phyloP scores from a whole-genome alignment of 305 asterid species.

The Fraxinus nigra region DNA sequence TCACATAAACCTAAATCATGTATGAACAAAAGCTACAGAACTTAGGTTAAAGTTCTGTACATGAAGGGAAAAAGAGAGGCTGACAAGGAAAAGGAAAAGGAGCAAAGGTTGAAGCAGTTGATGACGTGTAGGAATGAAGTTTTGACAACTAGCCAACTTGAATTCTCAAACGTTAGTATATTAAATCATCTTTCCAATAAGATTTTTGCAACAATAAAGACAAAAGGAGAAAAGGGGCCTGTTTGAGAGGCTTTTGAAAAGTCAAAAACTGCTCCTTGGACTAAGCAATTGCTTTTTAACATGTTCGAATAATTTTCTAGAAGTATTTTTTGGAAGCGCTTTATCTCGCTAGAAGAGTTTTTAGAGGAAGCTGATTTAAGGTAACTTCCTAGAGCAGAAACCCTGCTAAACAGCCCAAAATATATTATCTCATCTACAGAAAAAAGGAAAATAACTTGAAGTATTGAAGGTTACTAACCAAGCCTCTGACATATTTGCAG shows the following conservation, averaged over 20 bases:
- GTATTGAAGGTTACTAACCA: constrained; percentile 57
- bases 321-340: no score
- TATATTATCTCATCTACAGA: not conserved
- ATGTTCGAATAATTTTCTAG: no score
- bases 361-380: not conserved
- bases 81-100: not conserved
- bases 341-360: not conserved
- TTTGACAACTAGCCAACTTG: not conserved
- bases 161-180: not conserved
- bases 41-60: not conserved
- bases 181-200: not conserved
- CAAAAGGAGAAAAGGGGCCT: not conserved
- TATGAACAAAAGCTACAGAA: not conserved
- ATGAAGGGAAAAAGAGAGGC: not conserved
- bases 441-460: not conserved
- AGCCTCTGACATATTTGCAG: constrained; percentile 85
- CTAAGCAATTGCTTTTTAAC: no score
- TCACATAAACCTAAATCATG: not conserved
- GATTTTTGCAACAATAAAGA: not conserved
- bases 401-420: not conserved
- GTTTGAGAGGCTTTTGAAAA: not conserved
- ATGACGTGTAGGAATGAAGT: not conserved
- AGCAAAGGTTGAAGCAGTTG: not conserved
- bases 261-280: no score
- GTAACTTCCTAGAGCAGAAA: not conserved